Evolutionary conservation across 805 yeast species (phyloP).

Genomic region (Starmerella vitae): DNA sequence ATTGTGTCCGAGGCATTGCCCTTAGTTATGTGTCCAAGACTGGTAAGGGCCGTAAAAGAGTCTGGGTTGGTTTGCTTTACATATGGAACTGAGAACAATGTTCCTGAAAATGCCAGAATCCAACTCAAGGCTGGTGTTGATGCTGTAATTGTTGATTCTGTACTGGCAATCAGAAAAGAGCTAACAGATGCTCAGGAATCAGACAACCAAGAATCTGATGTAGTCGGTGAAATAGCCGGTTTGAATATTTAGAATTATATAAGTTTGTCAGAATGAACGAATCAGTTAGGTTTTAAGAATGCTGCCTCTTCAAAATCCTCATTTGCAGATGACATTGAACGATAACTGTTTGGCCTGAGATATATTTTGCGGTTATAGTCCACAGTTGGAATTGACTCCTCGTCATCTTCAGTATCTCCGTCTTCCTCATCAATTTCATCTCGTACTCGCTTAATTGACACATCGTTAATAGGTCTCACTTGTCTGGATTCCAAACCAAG

Average conservation of each 20-base stretch:
- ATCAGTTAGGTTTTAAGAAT: conserved; percentile 19
- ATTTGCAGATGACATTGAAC: conserved; percentile 8
- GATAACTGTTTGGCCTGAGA: conserved; percentile 4
- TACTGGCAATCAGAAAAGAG: conserved; percentile 81
- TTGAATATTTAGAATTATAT: too few relatives aligned
- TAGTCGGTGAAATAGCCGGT: too few relatives aligned
- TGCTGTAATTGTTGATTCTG: conserved; percentile 96
- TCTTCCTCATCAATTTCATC: conserved; percentile 19
- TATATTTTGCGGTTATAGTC: not conserved
- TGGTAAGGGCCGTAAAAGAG: conserved; percentile 81
- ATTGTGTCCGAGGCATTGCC: conserved; percentile 83
- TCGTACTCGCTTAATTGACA: conserved; percentile 2
- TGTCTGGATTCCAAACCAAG: conserved; percentile 4
- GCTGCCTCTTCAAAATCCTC: conserved; percentile 25
- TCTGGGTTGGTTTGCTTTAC: conserved; percentile 88
- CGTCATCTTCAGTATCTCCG: conserved; percentile 21
- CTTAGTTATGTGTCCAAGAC: conserved; percentile 74
- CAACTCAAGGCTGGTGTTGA: conserved; percentile 93
- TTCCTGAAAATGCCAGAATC: conserved; percentile 65
- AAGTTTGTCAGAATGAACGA: too few relatives aligned
- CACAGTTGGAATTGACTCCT: not conserved
- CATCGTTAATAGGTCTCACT: conserved; percentile 4
- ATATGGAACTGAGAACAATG: conserved; percentile 73
- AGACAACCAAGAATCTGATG: too few relatives aligned
- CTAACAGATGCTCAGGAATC: conserved; percentile 30